Evolutionary conservation across 495 filamentous ascomycete species (phyloP), one percentile per base, ranked within the genome.

Genomic region (Acidomyces sp.): DNA sequence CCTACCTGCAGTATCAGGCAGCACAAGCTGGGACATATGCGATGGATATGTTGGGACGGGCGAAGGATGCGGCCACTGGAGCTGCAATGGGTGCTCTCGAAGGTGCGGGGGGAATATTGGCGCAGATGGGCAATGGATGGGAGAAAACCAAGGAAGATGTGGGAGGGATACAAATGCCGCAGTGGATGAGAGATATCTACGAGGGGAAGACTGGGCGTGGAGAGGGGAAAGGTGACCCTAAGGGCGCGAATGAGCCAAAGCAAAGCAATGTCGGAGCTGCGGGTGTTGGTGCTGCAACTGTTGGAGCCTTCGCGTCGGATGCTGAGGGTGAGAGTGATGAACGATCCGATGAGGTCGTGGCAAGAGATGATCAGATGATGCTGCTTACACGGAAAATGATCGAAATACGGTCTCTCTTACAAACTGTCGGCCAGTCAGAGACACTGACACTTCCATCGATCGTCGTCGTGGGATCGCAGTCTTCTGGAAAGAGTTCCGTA

Each of bases 291-390:
- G 78, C 70, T 6, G 78, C 73, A 34, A 76, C 75, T 13, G 80
- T 76, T 16, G 71, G 77, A 10, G 83, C 83, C 2, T 85, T 87
- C 56, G 88, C 78, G 22, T 84, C 82, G 51, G 73, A 81, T 23
- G 63, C 78, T 44, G 69, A 75, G 2, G 66, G 75, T 7, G 85
- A 93, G 19, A 70, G 82, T 21, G 85, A 93, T 51, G 53, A 62
- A 0, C 64, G 81, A 18, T 62, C 62, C 18, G 74, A 71, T 27
- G 69, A 70, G 34, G 69, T 82, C 50, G 63, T 65, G 39, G 82
- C 86, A 3, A 75, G 80, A 53, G 88, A 99, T 55, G 90, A 99
- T 54, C 90, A 99, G 60, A 99, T 99, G 88, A 99, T 99, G 90
- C 66, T 93, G 49, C 67, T 99, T 58, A 99, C 90, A 0, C 87